Conservation (phyloP, 805 yeast species). For the Wickerhamiella allomyrinae region DNA sequence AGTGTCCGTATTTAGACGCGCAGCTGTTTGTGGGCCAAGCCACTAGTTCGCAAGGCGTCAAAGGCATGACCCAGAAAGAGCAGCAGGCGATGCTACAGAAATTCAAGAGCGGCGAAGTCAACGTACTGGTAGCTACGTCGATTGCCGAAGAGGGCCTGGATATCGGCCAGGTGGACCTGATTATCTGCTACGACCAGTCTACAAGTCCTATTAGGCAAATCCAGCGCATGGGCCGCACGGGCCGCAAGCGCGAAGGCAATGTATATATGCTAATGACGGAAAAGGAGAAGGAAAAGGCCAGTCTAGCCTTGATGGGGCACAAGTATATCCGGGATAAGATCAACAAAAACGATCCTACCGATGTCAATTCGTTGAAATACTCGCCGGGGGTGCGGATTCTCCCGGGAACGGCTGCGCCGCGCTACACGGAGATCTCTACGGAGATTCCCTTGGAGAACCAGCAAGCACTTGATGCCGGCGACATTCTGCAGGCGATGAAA, state of each 20-base stretch:
- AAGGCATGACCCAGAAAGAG: slow-evolving; percentile 81
- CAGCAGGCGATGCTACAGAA: slow-evolving; percentile 67
- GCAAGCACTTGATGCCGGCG: slow-evolving; percentile 19
- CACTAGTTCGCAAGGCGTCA: slow-evolving; percentile 27
- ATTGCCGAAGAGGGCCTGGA: slow-evolving; percentile 98
- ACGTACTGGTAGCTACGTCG: slow-evolving; percentile 84
- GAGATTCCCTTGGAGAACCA: slow-evolving; percentile 59
- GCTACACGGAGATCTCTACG: slow-evolving; percentile 40
- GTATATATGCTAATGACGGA: slow-evolving; percentile 63
- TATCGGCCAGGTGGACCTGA: slow-evolving; percentile 93
- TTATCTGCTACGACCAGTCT: slow-evolving; percentile 85
- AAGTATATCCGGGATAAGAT: slow-evolving; percentile 42
- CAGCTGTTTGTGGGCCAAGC: slow-evolving; percentile 92
- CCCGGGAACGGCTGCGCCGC: slow-evolving; percentile 44
- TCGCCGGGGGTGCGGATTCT: slow-evolving; percentile 49
- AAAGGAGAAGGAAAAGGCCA: slow-evolving; percentile 65
- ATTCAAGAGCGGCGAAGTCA: slow-evolving; percentile 59
- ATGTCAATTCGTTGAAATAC: slow-evolving; percentile 31
- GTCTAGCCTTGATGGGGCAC: slow-evolving; percentile 74
- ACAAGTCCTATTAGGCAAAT: slow-evolving; percentile 84
- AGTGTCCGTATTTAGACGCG: slow-evolving; percentile 35
- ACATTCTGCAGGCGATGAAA: slow-evolving; percentile 14
- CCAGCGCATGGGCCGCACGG: slow-evolving; percentile 97
- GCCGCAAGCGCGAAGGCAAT: slow-evolving; percentile 82
- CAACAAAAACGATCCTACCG: slow-evolving; percentile 18